Percentiles rank a stretch among this genome's conserved stretches.
Evolutionary conservation across 768 basidiomycete species (phyloP).

Genomic region (Psilocybe tampanensis): DNA sequence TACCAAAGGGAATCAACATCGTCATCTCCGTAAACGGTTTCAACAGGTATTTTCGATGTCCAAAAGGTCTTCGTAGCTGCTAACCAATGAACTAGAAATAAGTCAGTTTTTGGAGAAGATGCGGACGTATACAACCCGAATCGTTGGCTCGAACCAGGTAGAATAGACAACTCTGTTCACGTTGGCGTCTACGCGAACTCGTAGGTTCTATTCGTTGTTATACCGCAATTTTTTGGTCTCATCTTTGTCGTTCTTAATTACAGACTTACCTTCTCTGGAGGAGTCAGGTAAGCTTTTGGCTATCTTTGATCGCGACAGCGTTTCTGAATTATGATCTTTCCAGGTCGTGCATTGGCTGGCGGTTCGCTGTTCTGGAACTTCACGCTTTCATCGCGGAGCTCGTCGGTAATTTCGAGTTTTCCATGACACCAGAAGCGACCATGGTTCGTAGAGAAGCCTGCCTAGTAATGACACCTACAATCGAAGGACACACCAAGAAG

Average conservation of each 20-base stretch:
- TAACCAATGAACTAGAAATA: conserved; percentile 28
- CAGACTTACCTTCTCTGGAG: conserved; percentile 34
- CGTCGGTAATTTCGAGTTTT: conserved; percentile 54
- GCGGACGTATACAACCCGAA: conserved; percentile 49
- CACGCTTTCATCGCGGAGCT: conserved; percentile 63
- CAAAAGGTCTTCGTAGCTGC: not conserved
- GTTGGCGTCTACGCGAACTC: conserved; percentile 51
- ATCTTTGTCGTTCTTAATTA: not conserved
- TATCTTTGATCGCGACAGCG: not conserved
- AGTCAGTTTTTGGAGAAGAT: conserved; percentile 49
- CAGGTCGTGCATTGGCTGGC: conserved; percentile 41
- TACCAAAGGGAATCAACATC: conserved; percentile 54
- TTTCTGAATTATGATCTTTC: not conserved
- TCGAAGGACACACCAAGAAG: conserved; percentile 44
- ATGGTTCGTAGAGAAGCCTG: conserved; percentile 41
- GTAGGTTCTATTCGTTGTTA: conserved; percentile 28
- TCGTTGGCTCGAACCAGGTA: conserved; percentile 49
- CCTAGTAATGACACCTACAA: conserved; percentile 42
- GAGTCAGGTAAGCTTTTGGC: conserved; percentile 28
- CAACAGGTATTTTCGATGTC: conserved; percentile 42
- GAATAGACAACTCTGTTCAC: conserved; percentile 37
- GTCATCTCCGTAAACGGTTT: conserved; percentile 53
- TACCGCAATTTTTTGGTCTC: not conserved
- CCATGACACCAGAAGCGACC: conserved; percentile 36
- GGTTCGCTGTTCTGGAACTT: conserved; percentile 49